Conservation (phyloP, 148 eudicot species). For the Spergularia bocconei region DNA sequence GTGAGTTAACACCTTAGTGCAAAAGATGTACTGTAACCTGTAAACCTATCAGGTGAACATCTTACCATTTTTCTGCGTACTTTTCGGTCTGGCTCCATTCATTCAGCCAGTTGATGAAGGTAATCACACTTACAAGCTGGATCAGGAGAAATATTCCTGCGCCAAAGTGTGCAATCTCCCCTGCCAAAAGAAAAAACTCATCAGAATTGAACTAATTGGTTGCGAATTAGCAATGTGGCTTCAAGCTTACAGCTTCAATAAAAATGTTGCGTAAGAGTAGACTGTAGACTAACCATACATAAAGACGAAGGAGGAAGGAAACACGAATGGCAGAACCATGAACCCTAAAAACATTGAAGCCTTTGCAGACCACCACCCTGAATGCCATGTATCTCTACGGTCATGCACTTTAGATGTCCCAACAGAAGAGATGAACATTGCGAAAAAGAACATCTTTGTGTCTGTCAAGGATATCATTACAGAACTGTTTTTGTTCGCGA, state of each 20-base stretch:
- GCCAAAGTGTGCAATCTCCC: slow-evolving; percentile 82
- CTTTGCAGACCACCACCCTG: slow-evolving; percentile 66
- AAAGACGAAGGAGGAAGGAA: slow-evolving; percentile 47
- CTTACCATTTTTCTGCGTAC: slow-evolving; percentile 64
- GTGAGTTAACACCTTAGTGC: neutral
- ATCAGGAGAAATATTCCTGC: slow-evolving; percentile 83
- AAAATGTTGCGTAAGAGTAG: no score
- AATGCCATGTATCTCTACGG: slow-evolving; percentile 57
- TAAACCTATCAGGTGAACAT: neutral
- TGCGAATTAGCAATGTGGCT: neutral
- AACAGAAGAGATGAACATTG: slow-evolving; percentile 61
- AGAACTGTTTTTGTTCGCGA: no score
- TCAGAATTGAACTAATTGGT: neutral
- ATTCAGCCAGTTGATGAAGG: slow-evolving; percentile 76
- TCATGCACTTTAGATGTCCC: slow-evolving; percentile 54
- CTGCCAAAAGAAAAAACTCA: slow-evolving; percentile 39
- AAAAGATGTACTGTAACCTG: neutral
- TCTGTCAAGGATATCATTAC: slow-evolving; percentile 27
- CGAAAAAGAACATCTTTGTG: slow-evolving; percentile 58
- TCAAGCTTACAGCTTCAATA: neutral
- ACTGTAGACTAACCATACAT: slow-evolving; percentile 67
- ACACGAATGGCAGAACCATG: slow-evolving; percentile 43
- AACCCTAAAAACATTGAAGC: slow-evolving; percentile 42
- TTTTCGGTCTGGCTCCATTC: slow-evolving; percentile 63
- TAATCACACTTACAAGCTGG: slow-evolving; percentile 79